Evolutionary conservation across 495 filamentous ascomycete species (phyloP), one percentile per base, ranked within the genome.

Genomic region (Collariella sp.): DNA sequence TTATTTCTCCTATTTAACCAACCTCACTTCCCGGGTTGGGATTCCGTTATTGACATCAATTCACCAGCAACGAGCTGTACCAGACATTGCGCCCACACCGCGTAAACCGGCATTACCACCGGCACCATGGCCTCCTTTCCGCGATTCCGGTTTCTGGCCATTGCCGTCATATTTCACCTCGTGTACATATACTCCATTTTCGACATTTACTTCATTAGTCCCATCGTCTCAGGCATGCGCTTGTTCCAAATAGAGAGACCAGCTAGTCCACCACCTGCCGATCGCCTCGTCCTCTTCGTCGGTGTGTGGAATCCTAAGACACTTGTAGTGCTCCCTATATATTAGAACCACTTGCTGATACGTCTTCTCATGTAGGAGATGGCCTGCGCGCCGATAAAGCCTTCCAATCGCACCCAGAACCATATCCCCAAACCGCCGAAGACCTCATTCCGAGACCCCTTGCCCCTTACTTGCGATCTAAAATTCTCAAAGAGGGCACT

Each of bases 181-280:
- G 82, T 95, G 55, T 99, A 99, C 72, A 85, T 93, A 56, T 89
- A 83, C 62, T 96, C 91, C 33, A 99, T 99, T 59, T 99, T 99
- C 70, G 94, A 97, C 67, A 95, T 97, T 57, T 99, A 99, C 72
- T 99, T 99, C 67, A 89, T 96, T 59, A 96, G 90, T 65, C 94
- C 94, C 16, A 94, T 99, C 60, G 94, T 97, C 35, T 85, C 82
- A 77, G 94, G 94, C 62, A 97, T 99, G 94, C 80, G 77, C 59
- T 77, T 87, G 47, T 91, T 87, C 71, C 71, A 70, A 33, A 77
- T 93, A 38, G 82, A 89, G 42, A 74, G 85, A 46, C 72, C 82
- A 34, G 54, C 71, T 72, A 36, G 67, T n/a, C 80, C 84, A 68
- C 80, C 89, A 13, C 93, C 93, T 23, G 91, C 94, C 5, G 85